Evolutionary conservation across 306 rosid species (phyloP).

Genomic region (Hippophae rhamnoides): DNA sequence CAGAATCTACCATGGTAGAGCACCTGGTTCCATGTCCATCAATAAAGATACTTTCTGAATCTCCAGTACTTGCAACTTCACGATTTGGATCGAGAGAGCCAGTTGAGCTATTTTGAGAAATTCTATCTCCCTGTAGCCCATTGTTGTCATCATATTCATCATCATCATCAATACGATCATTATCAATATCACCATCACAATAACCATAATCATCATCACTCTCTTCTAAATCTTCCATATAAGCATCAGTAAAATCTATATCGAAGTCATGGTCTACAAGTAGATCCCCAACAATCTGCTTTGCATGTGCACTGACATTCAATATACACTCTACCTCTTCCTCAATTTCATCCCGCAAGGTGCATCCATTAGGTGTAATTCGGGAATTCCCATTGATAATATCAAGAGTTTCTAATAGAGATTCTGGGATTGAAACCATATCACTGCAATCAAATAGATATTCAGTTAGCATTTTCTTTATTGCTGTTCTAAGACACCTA

Average conservation of each 20-base stretch:
- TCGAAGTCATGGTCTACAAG: conserved; percentile 45
- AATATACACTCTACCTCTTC: conserved; percentile 59
- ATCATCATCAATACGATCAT: background rate
- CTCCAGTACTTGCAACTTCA: conserved; percentile 52
- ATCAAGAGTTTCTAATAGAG: conserved; percentile 38
- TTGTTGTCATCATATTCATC: conserved; percentile 6
- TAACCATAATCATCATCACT: conserved; percentile 35
- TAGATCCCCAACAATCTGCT: conserved; percentile 54
- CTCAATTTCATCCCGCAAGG: conserved; percentile 36
- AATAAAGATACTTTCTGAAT: conserved; percentile 29
- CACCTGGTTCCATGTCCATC: conserved; percentile 11
- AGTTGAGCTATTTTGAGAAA: conserved; percentile 9
- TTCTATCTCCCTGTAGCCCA: conserved; percentile 18
- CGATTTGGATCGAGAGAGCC: conserved; percentile 16
- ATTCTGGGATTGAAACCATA: conserved; percentile 53
- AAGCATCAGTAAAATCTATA: conserved; percentile 54
- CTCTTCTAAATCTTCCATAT: conserved; percentile 59
- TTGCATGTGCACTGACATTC: conserved; percentile 58
- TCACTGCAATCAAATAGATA: conserved; percentile 61
- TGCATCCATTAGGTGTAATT: conserved; percentile 5
- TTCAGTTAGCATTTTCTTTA: conserved; percentile 47
- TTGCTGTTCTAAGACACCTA: conserved; percentile 32
- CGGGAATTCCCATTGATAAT: conserved; percentile 34
- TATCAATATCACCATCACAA: conserved; percentile 11
- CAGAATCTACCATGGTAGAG: conserved; percentile 8